Percentiles rank a stretch among this genome's conserved stretches.
Conservation (phyloP, 2,329 filamentous ascomycete species). For the Triangularia verruculosa region DNA sequence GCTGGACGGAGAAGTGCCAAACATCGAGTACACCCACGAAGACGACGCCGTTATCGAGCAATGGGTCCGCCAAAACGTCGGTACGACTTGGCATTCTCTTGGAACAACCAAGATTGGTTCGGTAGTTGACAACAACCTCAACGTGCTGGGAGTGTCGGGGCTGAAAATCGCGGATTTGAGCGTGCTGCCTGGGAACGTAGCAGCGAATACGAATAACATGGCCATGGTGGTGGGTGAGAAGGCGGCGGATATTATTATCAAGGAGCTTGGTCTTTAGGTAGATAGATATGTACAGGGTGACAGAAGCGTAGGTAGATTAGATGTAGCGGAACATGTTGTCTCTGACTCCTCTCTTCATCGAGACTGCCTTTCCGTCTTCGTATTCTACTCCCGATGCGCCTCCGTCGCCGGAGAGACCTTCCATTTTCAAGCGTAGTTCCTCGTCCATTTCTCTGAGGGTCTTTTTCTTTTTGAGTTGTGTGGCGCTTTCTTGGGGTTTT, state of each 20-base stretch:
- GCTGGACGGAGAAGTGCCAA: slow-evolving; percentile 29
- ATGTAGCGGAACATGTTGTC: slow-evolving; percentile 78
- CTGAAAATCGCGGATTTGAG: slow-evolving; percentile 42
- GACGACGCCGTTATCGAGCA: slow-evolving; percentile 48
- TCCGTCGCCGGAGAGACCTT: slow-evolving; percentile 65
- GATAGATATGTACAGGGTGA: neutral
- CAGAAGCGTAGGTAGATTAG: slow-evolving; percentile 29
- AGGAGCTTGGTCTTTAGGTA: neutral
- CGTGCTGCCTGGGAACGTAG: slow-evolving; percentile 40
- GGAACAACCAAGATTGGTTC: slow-evolving; percentile 47
- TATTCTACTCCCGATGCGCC: slow-evolving; percentile 70
- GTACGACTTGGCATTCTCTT: slow-evolving; percentile 44
- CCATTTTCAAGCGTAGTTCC: slow-evolving; percentile 63
- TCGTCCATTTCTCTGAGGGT: slow-evolving; percentile 63
- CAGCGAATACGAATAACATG: slow-evolving; percentile 43
- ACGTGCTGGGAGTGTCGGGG: slow-evolving; percentile 42
- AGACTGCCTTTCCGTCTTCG: slow-evolving; percentile 68
- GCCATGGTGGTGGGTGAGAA: slow-evolving; percentile 45
- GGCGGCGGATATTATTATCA: slow-evolving; percentile 35
- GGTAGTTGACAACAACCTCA: slow-evolving; percentile 42
- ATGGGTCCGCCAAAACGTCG: slow-evolving; percentile 37
- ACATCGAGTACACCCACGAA: slow-evolving; percentile 47
- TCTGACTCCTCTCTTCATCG: slow-evolving; percentile 71
- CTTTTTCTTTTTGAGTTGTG: slow-evolving; percentile 38
- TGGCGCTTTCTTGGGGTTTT: neutral